A percentile compares a stretch with the other conserved stretches of the same genome.
Conservation (phyloP, 208 protist genomes). For the Acanthamoeba rhysodes region DNA sequence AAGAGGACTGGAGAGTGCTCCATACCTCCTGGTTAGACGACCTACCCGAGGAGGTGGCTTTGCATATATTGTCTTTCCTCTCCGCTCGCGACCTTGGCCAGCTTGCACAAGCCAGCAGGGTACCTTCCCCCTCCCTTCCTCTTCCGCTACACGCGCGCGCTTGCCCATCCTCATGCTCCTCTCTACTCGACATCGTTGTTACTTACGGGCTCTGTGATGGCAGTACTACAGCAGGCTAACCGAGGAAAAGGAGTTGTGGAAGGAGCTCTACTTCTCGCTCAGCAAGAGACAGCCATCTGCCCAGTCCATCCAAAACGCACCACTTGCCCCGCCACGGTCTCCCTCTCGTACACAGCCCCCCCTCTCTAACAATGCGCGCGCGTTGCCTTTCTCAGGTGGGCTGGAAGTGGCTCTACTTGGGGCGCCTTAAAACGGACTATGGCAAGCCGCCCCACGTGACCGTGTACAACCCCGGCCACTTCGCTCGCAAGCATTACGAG, state of each 20-base stretch:
- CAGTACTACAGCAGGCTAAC: constrained; percentile 29
- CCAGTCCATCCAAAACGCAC: not conserved
- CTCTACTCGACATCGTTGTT: not conserved
- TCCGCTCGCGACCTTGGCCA: constrained; percentile 17
- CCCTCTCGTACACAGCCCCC: not conserved
- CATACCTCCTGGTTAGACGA: not conserved
- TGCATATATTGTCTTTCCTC: constrained; percentile 37
- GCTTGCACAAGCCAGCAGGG: constrained; percentile 29
- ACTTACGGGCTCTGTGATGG: not conserved
- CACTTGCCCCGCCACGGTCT: not conserved
- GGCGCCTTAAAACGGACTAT: constrained; percentile 7
- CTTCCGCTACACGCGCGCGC: not conserved
- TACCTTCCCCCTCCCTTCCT: not conserved
- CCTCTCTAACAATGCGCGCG: not conserved
- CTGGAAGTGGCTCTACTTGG: constrained; percentile 52
- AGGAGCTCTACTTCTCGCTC: not conserved
- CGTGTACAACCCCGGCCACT: not conserved
- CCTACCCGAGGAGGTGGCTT: constrained; percentile 5
- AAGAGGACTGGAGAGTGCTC: not conserved
- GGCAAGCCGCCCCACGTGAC: not conserved
- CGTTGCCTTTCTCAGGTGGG: not conserved
- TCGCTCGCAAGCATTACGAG: not conserved
- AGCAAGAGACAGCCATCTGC: not conserved
- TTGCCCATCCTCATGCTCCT: not conserved
- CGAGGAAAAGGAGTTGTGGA: constrained; percentile 42